Conservation (phyloP, 148 eudicot species). For the Persicaria maculosa region DNA sequence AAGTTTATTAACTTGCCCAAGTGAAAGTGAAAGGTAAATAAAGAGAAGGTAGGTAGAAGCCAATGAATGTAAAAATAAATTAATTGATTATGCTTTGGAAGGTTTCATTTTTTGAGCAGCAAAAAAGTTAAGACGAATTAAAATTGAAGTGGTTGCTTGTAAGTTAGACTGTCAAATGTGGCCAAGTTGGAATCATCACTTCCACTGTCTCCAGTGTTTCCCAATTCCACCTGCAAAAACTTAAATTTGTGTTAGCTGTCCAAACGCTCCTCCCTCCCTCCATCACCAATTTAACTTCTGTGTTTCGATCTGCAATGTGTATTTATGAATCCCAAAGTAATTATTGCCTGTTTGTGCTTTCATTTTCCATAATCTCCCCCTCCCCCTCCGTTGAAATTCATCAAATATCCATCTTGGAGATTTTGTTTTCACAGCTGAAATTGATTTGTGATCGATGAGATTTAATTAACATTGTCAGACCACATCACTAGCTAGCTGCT, state of each 20-base stretch:
- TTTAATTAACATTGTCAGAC: too few species aligned
- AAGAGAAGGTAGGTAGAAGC: neutral
- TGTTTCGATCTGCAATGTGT: neutral
- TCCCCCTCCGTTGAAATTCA: neutral
- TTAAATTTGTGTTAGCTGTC: neutral
- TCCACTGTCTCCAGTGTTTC: neutral
- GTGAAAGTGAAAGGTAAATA: neutral
- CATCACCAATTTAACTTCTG: neutral
- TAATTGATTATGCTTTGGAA: conserved; percentile 1
- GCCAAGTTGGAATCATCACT: neutral
- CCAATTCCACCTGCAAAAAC: neutral
- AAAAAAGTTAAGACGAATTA: neutral
- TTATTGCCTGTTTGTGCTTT: conserved; percentile 1
- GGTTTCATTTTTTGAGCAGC: neutral
- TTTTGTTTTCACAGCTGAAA: neutral
- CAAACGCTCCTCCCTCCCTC: neutral
- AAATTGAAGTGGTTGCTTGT: neutral
- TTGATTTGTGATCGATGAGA: too few species aligned
- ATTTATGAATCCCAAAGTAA: neutral
- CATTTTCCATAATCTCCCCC: conserved; percentile 8
- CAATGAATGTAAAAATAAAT: neutral
- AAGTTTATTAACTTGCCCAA: neutral
- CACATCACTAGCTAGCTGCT: too few species aligned
- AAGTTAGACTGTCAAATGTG: neutral
- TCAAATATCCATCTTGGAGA: neutral